Percentiles rank a stretch among this genome's conserved stretches.
phyloP scores from a whole-genome alignment of 768 basidiomycete species.

The Pleurotus citrinopileatus region DNA sequence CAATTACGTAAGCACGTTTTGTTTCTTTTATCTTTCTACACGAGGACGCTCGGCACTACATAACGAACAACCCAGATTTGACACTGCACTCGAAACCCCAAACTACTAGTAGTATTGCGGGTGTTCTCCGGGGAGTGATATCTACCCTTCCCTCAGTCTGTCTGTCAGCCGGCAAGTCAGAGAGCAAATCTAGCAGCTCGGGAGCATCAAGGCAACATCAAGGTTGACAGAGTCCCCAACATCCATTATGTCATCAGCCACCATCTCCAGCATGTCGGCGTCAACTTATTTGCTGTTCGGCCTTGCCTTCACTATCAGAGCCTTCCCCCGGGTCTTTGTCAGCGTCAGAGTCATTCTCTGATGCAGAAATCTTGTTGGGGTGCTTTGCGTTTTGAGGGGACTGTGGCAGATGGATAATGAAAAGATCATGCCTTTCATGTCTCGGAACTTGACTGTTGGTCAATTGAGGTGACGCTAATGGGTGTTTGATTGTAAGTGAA shows the following conservation, averaged over 20 bases:
- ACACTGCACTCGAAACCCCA: too few species aligned
- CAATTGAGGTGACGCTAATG: too few species aligned
- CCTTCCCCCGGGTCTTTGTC: neutral
- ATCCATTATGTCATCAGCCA: neutral
- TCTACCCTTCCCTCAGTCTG: neutral
- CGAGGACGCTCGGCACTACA: too few species aligned
- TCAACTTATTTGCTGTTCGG: neutral
- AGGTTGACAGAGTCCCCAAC: neutral
- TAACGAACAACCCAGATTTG: too few species aligned
- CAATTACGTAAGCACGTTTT: too few species aligned
- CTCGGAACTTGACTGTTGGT: conserved; percentile 5
- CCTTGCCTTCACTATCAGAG: neutral
- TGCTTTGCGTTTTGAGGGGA: neutral
- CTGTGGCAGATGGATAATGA: neutral
- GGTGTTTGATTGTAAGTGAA: too few species aligned
- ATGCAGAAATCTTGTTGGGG: neutral
- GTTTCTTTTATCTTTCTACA: too few species aligned
- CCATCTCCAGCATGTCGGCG: neutral
- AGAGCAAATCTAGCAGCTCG: conserved; percentile 1
- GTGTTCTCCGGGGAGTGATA: neutral
- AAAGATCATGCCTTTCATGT: neutral
- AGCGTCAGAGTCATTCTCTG: neutral
- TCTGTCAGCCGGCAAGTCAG: neutral
- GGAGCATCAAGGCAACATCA: too few species aligned
- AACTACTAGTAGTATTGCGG: too few species aligned